Evolutionary conservation across 2,329 filamentous ascomycete species (phyloP), one percentile per base, ranked within the genome.

Genomic region (Pseudogymnoascus verrucosus): DNA sequence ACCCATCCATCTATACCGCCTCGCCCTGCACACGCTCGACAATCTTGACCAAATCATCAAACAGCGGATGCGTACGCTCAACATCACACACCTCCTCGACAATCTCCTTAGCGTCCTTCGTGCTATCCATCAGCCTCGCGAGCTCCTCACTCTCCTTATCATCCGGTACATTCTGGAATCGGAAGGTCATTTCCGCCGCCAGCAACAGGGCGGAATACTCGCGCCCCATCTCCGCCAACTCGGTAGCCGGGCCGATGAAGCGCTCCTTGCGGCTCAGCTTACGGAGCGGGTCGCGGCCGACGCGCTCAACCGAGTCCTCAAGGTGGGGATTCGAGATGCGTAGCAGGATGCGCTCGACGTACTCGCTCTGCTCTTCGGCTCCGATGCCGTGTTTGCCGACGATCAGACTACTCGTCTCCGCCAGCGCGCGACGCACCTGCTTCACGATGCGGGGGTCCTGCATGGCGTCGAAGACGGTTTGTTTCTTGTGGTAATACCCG

Each of bases 241-340:
- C 89, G 8, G 90, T 86, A 54, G 95, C 93, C 4, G 95, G 95
- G 54, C 90, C 92, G 70, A 99, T 88, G 80, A 99, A 96, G 51
- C 95, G 92, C 80, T 99, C 95, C 80, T 96, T 95, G 76, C 93
- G 90, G 68, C 89, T 89, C 36, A 99, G 84, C 83, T 99, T 99
- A 75, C 95, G 89, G 65, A 99, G 81, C 16, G 95, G 95, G 16
- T 93, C 93, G 74, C 95, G 93, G 63, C 93, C 95, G 68, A 99
- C 95, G 76, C 95, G 93, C 80, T 96, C 91, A 37, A 97, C 92
- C 11, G 89, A 88, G 76, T 99, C 93, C 78, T 96, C 91, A 65
- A 97, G 83, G 69, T 93, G 88, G 12, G 91, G 93, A 81, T 98
- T 98, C 76, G 90, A 90, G 76, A 98, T 97, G 71, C 93, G 90